Conservation (phyloP, 2,329 filamentous ascomycete genomes). For the Scortechinia acanthostroma region DNA sequence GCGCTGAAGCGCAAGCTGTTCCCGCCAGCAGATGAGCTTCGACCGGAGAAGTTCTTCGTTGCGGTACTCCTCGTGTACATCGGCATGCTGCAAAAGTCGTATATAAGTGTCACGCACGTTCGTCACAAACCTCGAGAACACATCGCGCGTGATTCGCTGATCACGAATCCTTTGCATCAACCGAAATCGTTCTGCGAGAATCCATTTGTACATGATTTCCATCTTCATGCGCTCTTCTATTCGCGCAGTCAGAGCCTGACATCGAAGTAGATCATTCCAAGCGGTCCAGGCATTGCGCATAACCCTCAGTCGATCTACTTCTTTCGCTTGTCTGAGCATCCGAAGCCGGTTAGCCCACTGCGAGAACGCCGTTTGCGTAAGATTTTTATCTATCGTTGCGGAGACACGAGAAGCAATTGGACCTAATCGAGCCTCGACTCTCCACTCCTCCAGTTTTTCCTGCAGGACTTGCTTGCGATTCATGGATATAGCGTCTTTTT, state of each 20-base stretch:
- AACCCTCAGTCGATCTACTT: not conserved
- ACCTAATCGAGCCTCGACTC: not conserved
- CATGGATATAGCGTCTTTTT: not conserved
- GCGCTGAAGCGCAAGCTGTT: slow-evolving; percentile 23
- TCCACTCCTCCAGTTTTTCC: not conserved
- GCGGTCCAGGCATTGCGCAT: not conserved
- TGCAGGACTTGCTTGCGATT: not conserved
- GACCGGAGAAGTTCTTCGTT: slow-evolving; percentile 20
- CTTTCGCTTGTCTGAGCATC: not conserved
- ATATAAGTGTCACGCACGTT: not conserved
- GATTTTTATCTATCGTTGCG: not conserved
- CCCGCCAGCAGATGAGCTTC: slow-evolving; percentile 24
- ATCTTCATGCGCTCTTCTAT: not conserved
- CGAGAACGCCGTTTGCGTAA: not conserved
- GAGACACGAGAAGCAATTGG: not conserved
- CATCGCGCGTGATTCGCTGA: not conserved
- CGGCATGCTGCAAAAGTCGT: slow-evolving; percentile 21
- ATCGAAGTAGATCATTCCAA: not conserved
- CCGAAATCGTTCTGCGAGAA: not conserved
- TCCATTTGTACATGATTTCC: slow-evolving; percentile 2
- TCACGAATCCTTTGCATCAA: not conserved
- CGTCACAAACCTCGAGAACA: not conserved
- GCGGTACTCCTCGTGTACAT: slow-evolving; percentile 19
- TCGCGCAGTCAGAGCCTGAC: not conserved
- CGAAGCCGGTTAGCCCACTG: not conserved